phyloP scores from a whole-genome alignment of 2,329 filamentous ascomycete genomes.

The Calonectria pseudoreteaudii region DNA sequence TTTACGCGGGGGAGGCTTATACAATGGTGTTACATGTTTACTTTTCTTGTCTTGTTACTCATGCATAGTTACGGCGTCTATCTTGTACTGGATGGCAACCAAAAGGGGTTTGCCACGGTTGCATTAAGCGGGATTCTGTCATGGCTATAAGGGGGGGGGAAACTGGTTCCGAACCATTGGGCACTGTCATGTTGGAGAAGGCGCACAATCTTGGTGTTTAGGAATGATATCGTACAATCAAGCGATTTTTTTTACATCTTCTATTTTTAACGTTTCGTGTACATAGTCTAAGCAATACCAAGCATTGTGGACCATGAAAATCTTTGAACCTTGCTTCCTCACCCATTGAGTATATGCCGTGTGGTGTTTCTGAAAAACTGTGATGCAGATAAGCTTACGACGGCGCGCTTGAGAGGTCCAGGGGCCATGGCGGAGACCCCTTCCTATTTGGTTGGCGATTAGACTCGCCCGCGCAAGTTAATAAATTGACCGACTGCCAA shows the following conservation, averaged over 20 bases:
- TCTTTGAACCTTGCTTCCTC: not conserved
- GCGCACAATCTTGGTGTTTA: slow-evolving; percentile 28
- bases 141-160: slow-evolving; percentile 29
- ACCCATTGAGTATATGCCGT: not conserved
- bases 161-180: slow-evolving; percentile 22
- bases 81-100: slow-evolving; percentile 35
- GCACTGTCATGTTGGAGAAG: slow-evolving; percentile 19
- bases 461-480: not conserved
- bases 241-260: slow-evolving; percentile 15
- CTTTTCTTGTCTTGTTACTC: slow-evolving; percentile 29
- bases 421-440: not conserved
- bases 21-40: slow-evolving; percentile 25
- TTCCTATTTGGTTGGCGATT: not conserved
- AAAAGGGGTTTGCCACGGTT: slow-evolving; percentile 33
- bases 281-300: slow-evolving; percentile 35
- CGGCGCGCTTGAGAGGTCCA: slow-evolving; percentile 12
- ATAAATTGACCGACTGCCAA: not conserved
- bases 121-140: slow-evolving; percentile 39
- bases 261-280: slow-evolving; percentile 20
- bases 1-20: slow-evolving; percentile 9
- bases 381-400: slow-evolving; percentile 27
- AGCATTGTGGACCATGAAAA: slow-evolving; percentile 27
- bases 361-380: slow-evolving; percentile 20
- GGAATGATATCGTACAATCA: slow-evolving; percentile 16
- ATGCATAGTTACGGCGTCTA: slow-evolving; percentile 44